Evolutionary conservation across 164 flowering plant genomes (phyloP), one percentile per base, ranked within the genome.

Genomic region (Cinnamomum micranthum): DNA sequence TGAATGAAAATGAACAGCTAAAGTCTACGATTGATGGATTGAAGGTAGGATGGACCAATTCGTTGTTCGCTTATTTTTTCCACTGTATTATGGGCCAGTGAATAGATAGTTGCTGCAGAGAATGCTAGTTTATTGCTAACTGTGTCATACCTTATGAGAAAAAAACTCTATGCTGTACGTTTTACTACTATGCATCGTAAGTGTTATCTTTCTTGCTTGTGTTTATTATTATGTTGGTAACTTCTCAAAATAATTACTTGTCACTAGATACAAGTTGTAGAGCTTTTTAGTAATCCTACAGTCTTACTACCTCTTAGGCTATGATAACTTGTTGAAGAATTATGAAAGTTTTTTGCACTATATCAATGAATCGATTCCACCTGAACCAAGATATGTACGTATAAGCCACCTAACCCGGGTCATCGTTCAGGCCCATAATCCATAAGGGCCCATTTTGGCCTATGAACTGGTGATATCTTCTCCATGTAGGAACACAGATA

Each of bases 1-100:
- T 94, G 98, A 90, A 88, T 84, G 99, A 94, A 83, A 96, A 94
- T 84, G 98, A 94, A 84, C 93, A 87, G 62, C 82, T 94, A 52
- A 92, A 92, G 85, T 71, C 80, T 72, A 80, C 81, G 6, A 85
- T 88, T 78, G 94, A 91, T 75, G 93, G 90, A 74, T 74, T 91
- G 79, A 91, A 88, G 93, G 98, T 94, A 74, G 80, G 81, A 67
- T 78, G 78, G 41, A 71, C 51, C 58, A 17, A 19, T 41, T 10
- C 9, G 11, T 71, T 47, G 50, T 22, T 20, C 62, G 50, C 51
- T 74, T n/a, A 52, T 71, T 70, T 65, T 25, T 59, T 17, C 31
- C 1, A 19, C 6, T 19, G 47, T 5, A 58, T 71, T 59, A 17
- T 71, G 35, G 47, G 23, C 50, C 50, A 6, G 17, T 58, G 15